Base-by-base conservation (phyloP, 805 yeast species). In the Zygosaccharomyces pseudorouxii region DNA sequence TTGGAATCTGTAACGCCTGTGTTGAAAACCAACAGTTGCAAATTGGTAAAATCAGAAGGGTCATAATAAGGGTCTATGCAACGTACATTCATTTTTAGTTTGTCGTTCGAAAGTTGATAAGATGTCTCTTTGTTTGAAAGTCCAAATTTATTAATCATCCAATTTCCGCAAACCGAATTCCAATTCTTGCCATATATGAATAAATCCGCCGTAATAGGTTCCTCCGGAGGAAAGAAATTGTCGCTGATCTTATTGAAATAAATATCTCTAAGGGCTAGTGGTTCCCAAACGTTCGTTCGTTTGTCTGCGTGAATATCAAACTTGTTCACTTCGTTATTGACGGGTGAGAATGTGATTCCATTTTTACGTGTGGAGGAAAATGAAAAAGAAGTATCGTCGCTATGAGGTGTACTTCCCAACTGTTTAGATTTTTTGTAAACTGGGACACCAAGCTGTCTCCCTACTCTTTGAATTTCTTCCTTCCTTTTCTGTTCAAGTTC, bases 211-310 rank as follows among this genome's bases (percentile, higher is more conserved):
- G 23, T 40, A 3, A 45, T 22, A 10, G 18, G 16, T 5, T 42
- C 27, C 1, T 39, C 39, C 2, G 49, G 45, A 23, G 36, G 22
- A 8, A 12, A 22, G 22, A 43, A 35, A 20, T 54, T 48, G 5
- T 45, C 27, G 6, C 35, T 30, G 6, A 61, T 40, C 9, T 69
- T 61, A 1, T 58, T 44, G n/a, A 59, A 53, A 33, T 72, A 64
- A 36, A 77, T 61, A 7, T 56, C 38, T 9, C 61, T 53, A 11
- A 80, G 54, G 51, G 74, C 71, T 10, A 77, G 51, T 0, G 80
- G 79, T 33, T 65, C 61, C 85, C 84, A 80, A 10, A 76, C 62
- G 33, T 68, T 63, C 23, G 65, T 61, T 12, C 75, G 67, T 45
- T 65, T 69, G 5, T 55, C 54, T 47, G 73, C 72, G 40, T 71